A percentile compares a stretch with the other conserved stretches of the same genome.
These are phyloP conservation scores for Suillus paluster DNA, from an alignment of 768 basidiomycete genomes.

Conservation along the genomic window DNA sequence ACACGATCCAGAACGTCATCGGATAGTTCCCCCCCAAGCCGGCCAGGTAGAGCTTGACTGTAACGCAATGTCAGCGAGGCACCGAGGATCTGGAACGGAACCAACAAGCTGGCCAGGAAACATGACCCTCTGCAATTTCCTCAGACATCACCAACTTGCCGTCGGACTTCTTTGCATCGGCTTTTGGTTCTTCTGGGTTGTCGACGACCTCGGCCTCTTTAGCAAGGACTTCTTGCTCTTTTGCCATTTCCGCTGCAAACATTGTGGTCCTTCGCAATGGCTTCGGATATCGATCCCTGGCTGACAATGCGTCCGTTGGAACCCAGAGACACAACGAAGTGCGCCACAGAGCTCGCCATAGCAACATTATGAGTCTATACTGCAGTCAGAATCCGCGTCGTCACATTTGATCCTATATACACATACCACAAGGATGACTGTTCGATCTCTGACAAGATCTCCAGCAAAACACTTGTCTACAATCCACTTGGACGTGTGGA, in stretches of 20 bases:
- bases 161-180: constrained; percentile 27
- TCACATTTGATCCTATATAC: not conserved
- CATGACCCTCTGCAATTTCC: constrained; percentile 63
- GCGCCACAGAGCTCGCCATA: constrained; percentile 26
- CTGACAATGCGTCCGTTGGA: constrained; percentile 54
- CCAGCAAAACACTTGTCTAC: constrained; percentile 51
- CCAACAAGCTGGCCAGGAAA: constrained; percentile 53
- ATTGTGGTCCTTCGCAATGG: constrained; percentile 45
- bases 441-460: constrained; percentile 52
- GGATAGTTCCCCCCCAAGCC: constrained; percentile 25
- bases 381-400: constrained; percentile 3
- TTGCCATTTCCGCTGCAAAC: constrained; percentile 24
- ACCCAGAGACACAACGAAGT: constrained; percentile 57
- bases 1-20: constrained; percentile 36
- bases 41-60: constrained; percentile 20
- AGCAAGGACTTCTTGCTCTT: constrained; percentile 18
- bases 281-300: constrained; percentile 54
- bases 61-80: constrained; percentile 31
- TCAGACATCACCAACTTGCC: constrained; percentile 70
- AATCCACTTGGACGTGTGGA: constrained; percentile 55
- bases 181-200: constrained; percentile 18
- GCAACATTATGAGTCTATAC: constrained; percentile 38
- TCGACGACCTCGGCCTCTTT: constrained; percentile 25
- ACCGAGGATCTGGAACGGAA: constrained; percentile 4
- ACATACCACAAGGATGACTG: constrained; percentile 55